Evolutionary conservation across 495 filamentous ascomycete genomes (phyloP), one percentile per base, ranked within the genome.

Genomic region (Diplogelasinospora grovesii): DNA sequence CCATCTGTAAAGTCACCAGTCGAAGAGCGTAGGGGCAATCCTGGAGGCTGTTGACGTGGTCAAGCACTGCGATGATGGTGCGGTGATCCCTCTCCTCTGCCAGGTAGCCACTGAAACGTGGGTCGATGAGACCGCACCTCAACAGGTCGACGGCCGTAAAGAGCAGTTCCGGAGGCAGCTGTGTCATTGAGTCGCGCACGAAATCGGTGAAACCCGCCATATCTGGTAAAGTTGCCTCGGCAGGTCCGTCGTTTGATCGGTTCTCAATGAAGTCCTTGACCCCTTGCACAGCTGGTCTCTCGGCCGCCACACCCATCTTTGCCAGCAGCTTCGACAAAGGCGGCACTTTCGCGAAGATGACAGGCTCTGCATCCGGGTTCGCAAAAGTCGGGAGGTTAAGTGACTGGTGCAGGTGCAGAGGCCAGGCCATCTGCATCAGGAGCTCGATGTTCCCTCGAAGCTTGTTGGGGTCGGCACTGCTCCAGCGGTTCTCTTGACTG

Each of bases 61-160:
- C 53, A 22, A 97, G 63, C 5, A 95, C 52, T 8, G 78, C 64
- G 37, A 74, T 52, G 15, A 95, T 65, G 10, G 84, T 86, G 28
- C 57, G 52, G 45, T 83, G 80, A 23, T 66, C 59, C 19, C 63
- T 53, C 52, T 95, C 84, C 61, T 90, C 83, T 10, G 86, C 88
- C 45, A 86, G 89, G 62, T 78, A 92, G 42, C 85, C 81, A 50
- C 84, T 85, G n/a, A 95, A 69, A n/a, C 92, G 77, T 16, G 81
- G 69, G 49, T 98, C 90, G 5, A 83, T 69, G 30, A 93, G 75
- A 7, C 83, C 75, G 39, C 83, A 71, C 7, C 92, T 77, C 38
- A 92, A 68, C 14, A 98, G 74, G 51, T 96, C 92, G 25, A 93
- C 72, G 2, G 89, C 63, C 3, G 90, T 77, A 54, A 96, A 98